Evolutionary conservation across 176 grass and related monocot species (phyloP).

Genomic region (Lolium multiflorum): DNA sequence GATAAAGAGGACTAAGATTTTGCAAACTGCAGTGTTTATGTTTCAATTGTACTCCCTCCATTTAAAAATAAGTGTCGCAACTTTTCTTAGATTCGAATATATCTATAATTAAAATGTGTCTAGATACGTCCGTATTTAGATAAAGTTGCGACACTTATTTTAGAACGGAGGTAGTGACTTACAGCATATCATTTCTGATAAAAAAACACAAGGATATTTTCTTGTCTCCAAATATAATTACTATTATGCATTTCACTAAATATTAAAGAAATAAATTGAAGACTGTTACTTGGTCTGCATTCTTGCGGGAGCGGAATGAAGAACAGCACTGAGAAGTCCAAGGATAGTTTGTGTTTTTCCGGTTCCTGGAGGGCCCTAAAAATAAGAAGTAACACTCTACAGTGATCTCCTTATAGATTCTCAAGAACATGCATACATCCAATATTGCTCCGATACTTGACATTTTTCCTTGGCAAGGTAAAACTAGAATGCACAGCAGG

Average conservation of each 20-base stretch:
- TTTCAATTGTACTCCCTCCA: not conserved
- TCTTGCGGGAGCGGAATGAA: constrained; percentile 93
- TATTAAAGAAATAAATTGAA: constrained; percentile 33
- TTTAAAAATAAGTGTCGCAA: too few species aligned
- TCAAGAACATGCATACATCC: constrained; percentile 19
- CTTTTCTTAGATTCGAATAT: too few species aligned
- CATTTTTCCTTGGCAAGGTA: not conserved
- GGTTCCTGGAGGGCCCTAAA: constrained; percentile 93
- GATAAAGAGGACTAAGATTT: constrained; percentile 22
- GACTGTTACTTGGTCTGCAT: constrained; percentile 75
- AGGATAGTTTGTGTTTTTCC: constrained; percentile 99
- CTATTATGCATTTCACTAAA: constrained; percentile 3
- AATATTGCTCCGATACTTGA: constrained; percentile 23
- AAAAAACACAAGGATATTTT: not conserved
- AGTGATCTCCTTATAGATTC: constrained; percentile 30
- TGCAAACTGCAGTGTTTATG: constrained; percentile 14
- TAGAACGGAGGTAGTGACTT: not conserved
- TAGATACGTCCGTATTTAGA: too few species aligned
- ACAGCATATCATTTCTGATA: constrained; percentile 1
- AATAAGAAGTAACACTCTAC: constrained; percentile 34
- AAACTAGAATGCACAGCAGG: constrained; percentile 33
- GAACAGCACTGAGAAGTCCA: constrained; percentile 96
- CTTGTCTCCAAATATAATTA: constrained; percentile 11
- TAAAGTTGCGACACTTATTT: too few species aligned
- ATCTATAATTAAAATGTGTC: too few species aligned